A percentile compares a stretch with the other conserved stretches of the same genome.
Evolutionary conservation across 1,139 yeast genomes (phyloP).

Genomic region (Zygosaccharomyces pseudobailii): DNA sequence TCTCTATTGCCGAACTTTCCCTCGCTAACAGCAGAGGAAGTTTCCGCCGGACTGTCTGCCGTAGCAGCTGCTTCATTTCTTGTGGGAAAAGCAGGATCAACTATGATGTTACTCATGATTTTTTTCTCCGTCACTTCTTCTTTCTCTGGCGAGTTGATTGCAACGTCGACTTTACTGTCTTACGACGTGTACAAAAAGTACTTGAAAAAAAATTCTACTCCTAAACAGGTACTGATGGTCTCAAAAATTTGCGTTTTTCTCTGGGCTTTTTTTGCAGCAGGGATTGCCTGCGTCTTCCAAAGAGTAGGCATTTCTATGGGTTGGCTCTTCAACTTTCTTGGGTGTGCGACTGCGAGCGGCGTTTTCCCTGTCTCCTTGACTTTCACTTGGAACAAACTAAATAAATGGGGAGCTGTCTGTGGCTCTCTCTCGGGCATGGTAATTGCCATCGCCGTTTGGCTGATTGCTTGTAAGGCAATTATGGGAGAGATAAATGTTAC

Average conservation of each 20-base stretch:
- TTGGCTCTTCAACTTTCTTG: constrained; percentile 42
- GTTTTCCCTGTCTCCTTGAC: constrained; percentile 42
- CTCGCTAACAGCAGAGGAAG: constrained; percentile 20
- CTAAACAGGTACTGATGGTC: constrained; percentile 38
- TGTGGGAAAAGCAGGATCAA: constrained; percentile 44
- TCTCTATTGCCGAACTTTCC: constrained; percentile 34
- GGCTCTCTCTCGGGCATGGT: constrained; percentile 46
- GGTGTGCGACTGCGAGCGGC: constrained; percentile 42
- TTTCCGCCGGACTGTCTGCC: constrained; percentile 41
- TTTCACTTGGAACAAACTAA: constrained; percentile 40
- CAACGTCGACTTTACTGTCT: constrained; percentile 44
- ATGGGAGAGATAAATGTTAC: constrained; percentile 33
- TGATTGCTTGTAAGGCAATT: constrained; percentile 34
- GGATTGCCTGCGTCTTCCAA: constrained; percentile 41
- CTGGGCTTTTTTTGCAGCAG: constrained; percentile 39
- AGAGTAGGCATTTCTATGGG: constrained; percentile 38
- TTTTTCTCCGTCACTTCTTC: constrained; percentile 50
- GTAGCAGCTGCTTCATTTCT: constrained; percentile 42
- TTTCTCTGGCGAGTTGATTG: constrained; percentile 46
- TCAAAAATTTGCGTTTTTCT: constrained; percentile 40
- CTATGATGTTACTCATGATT: constrained; percentile 42
- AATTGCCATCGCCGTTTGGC: constrained; percentile 50
- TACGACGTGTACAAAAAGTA: constrained; percentile 47
- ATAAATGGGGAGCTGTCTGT: constrained; percentile 37
- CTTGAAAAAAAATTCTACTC: constrained; percentile 41